Conservation (phyloP, 163 green algal species). For the Chlamydomonas reinhardtii region DNA sequence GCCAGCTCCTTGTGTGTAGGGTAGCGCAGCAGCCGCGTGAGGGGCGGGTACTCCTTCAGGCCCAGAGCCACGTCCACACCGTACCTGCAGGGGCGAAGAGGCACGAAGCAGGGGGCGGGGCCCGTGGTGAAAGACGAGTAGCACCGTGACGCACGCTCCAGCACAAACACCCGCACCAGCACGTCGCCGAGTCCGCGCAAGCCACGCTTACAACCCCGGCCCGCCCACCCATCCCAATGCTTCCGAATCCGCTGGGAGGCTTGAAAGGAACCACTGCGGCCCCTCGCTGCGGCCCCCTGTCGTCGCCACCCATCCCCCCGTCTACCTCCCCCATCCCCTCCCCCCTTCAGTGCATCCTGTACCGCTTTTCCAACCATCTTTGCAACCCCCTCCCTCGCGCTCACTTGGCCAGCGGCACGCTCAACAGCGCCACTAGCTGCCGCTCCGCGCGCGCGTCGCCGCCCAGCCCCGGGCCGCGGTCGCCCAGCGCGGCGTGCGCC, state of each 20-base stretch:
- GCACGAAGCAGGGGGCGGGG: background rate
- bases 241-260: too few relatives aligned
- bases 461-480: slow-evolving; percentile 49
- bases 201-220: too few relatives aligned
- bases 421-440: slow-evolving; percentile 89
- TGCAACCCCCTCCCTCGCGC: background rate
- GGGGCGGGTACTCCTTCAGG: slow-evolving; percentile 81
- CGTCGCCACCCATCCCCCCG: too few relatives aligned
- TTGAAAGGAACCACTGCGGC: too few relatives aligned
- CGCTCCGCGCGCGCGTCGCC: slow-evolving; percentile 78
- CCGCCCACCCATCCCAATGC: too few relatives aligned
- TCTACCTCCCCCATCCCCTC: too few relatives aligned
- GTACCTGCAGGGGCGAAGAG: slow-evolving; percentile 36
- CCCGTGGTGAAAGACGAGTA: background rate
- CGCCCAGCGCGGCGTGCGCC: slow-evolving; percentile 60
- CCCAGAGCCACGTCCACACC: slow-evolving; percentile 77
- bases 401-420: slow-evolving; percentile 68
- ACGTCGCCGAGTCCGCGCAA: too few relatives aligned
- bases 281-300: too few relatives aligned
- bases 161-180: too few relatives aligned
- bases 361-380: too few relatives aligned
- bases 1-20: slow-evolving; percentile 88
- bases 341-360: too few relatives aligned
- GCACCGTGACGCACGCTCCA: background rate
- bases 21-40: slow-evolving; percentile 83